These are phyloP conservation scores for Salix suchowensis DNA, from an alignment of 345 rosid genomes.

Conservation along the genomic window DNA sequence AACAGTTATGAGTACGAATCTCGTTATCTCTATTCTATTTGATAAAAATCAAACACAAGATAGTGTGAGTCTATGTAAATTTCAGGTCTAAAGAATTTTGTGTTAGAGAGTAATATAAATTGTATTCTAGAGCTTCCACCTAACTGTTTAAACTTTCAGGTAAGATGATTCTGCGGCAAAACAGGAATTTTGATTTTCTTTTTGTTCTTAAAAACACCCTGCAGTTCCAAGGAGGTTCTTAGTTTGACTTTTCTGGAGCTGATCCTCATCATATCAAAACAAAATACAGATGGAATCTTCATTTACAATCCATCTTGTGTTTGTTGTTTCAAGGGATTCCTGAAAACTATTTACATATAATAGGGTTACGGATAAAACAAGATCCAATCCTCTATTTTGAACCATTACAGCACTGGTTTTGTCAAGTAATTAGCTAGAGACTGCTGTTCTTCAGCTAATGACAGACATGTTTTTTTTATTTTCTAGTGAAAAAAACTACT, in stretches of 20 bases:
- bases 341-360: not conserved
- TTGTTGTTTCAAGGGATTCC: not conserved
- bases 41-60: too few relatives aligned
- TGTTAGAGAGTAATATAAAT: too few relatives aligned
- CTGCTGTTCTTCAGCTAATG: not conserved
- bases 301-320: not conserved
- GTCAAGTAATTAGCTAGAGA: not conserved
- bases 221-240: too few relatives aligned
- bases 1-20: rapidly evolving
- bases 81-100: too few relatives aligned
- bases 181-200: too few relatives aligned
- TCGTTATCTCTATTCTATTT: too few relatives aligned
- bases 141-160: too few relatives aligned
- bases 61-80: rapidly evolving
- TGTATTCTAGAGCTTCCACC: rapidly evolving
- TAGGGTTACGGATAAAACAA: not conserved
- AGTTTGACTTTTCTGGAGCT: not conserved
- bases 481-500: not conserved
- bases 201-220: too few relatives aligned
- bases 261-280: not conserved
- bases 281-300: not conserved
- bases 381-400: not conserved
- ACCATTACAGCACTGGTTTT: not conserved
- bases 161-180: rapidly evolving
- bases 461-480: not conserved